Base-by-base conservation (phyloP, 441 rosid genomes). In the Arabidopsis hybrid region DNA sequence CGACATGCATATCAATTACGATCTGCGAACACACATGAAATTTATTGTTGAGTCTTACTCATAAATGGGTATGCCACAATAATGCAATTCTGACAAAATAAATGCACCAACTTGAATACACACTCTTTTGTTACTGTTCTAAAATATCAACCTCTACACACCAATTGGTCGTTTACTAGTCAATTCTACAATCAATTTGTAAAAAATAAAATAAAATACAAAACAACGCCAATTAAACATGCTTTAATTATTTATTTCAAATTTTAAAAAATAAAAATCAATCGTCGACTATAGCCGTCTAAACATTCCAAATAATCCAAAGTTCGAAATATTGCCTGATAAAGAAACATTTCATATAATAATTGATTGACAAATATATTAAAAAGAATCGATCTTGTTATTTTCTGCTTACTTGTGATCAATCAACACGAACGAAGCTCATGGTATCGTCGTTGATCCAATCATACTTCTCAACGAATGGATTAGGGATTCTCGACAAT, bases 371-470 rank as follows among this genome's bases (percentile, higher is more conserved):
- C 35, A 52, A 43, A 60, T 26, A 35, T 52, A 73, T 2, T 31
- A 31, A 31, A 31, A 31, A 31, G 4, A 31, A 31, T 9, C 50
- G 26, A 58, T 47, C 8, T 49, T 18, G 11, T 8, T 46, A 40
- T 58, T 38, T 2, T 26, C 7, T 55, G 74, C 71, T 36, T 69
- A 69, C 70, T 63, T 56, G 65, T 49, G 39, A 42, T 65, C 46
- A 58, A 63, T 69, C 66, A 64, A 65, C 66, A 56, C 72, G 80
- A 71, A 76, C 31, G 50, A 71, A 76, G 50, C 71, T 76, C 80
- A 76, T 70, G 8, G 71, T 42, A 42, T 77, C 80, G 21, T 77
- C 80, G 11, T 77, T 73, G 73, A 89, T 59, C 93, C 93, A 89
- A 50, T 80, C 72, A 35, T 77, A 85, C 77, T 85, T 87, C 70